Evolutionary conservation across 768 basidiomycete genomes (phyloP), one percentile per base, ranked within the genome.

Genomic region (Neoboletus brunneissimus): DNA sequence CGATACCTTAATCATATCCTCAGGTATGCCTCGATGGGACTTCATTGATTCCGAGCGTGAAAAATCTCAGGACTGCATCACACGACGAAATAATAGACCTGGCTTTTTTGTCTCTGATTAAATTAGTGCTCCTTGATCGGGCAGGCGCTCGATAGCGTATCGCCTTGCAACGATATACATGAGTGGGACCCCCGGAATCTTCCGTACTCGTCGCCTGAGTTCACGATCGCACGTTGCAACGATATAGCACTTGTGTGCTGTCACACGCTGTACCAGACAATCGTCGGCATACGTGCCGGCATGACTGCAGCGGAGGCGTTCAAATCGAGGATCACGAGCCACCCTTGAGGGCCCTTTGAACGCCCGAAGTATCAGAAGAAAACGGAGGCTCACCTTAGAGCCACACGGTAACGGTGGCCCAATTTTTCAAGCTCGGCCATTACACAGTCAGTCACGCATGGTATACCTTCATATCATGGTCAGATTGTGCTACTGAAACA

Each of bases 381-480:
- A 16, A 22, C 12, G 2, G 1, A 32, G 44, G 73, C 89, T 65
- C 53, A 94, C 95, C 93, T 86, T 46, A 99, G 78, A 20, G 97
- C 97, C 34, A 98, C 84, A 38, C 97, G 86, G 73, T 96, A 99
- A 64, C 90, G 87, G 50, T 94, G 94, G 3, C 97, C 97, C 15
- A 99, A 77, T 75, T 99, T 99, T 75, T 99, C 97, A 64, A 99
- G 76, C 72, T 99, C 97, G 8, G 96, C 97, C 82, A 98, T 89
- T 13, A 99, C 97, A 66, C 97, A 99, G 73, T 98, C 97, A 27
- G 97, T 98, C n/a, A 99, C 90, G 63, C 94, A 97, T 1, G 97
- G 97, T 64, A 98, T 98, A 72, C 94, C 96, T 98, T 64, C 22
- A 37, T 45, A 41, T 25, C 48, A 43, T 42, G 49, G 43, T 60